Conservation (phyloP, 1,284 basidiomycete genomes). For the Vanrija sp. region DNA sequence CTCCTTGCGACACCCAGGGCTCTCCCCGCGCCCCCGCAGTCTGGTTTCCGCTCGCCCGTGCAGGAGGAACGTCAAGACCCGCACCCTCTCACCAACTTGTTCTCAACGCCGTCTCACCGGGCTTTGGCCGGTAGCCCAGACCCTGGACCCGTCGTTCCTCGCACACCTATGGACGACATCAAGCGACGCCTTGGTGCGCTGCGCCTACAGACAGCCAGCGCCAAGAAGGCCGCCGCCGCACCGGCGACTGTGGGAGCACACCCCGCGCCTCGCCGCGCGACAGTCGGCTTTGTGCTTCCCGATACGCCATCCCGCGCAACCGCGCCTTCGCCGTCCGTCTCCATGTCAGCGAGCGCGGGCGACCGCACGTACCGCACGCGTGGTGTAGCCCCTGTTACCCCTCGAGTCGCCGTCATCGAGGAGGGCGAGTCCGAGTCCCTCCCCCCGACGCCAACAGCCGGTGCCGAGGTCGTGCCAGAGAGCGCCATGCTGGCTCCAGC, state of each 20-base stretch:
- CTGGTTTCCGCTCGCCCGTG: constrained; percentile 31
- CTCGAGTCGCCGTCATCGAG: background rate
- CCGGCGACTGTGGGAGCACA: background rate
- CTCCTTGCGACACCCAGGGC: constrained; percentile 36
- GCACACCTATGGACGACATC: constrained; percentile 33
- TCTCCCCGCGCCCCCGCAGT: constrained; percentile 30
- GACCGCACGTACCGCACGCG: background rate
- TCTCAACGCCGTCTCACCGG: constrained; percentile 29
- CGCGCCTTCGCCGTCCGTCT: background rate
- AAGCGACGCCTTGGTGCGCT: constrained; percentile 28
- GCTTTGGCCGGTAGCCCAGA: constrained; percentile 21
- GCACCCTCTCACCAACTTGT: constrained; percentile 7
- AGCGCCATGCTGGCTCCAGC: background rate
- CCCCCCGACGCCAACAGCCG: background rate
- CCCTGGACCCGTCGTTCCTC: constrained; percentile 6
- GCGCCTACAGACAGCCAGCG: constrained; percentile 8
- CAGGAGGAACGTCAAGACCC: constrained; percentile 5
- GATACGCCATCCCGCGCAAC: constrained; percentile 21
- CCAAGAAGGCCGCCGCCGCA: background rate
- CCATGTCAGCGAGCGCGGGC: background rate
- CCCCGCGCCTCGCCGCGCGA: constrained; percentile 18
- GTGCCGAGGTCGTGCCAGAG: background rate
- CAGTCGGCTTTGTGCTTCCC: constrained; percentile 33
- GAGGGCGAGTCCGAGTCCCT: constrained; percentile 11
- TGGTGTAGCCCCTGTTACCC: background rate